Evolutionary conservation across 2,329 filamentous ascomycete genomes (phyloP).

Genomic region (Zalaria sp.): DNA sequence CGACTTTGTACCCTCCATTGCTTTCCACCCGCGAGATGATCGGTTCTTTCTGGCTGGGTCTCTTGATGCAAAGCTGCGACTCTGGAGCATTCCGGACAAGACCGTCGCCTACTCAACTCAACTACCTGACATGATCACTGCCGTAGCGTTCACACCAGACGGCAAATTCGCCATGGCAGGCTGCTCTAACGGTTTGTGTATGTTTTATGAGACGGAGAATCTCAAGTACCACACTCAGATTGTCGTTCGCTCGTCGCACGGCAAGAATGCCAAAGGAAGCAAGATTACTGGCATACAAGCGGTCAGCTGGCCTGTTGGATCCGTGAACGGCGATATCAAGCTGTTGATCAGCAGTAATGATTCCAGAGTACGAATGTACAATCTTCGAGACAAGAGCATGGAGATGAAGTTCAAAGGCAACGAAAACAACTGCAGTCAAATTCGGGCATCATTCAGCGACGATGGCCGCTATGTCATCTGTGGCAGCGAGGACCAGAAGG

Average conservation of each 20-base stretch:
- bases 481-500: conserved; percentile 80
- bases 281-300: conserved; percentile 94
- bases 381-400: conserved; percentile 66
- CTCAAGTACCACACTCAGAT: conserved; percentile 74
- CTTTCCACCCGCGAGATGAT: conserved; percentile 89
- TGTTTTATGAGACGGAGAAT: conserved; percentile 87
- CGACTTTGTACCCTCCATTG: conserved; percentile 88
- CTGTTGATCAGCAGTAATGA: conserved; percentile 90
- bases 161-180: conserved; percentile 83
- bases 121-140: conserved; percentile 78
- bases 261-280: conserved; percentile 88
- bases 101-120: conserved; percentile 70
- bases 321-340: conserved; percentile 55
- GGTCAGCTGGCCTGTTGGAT: conserved; percentile 42
- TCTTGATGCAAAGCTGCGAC: conserved; percentile 69
- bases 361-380: conserved; percentile 81
- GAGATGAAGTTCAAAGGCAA: conserved; percentile 87
- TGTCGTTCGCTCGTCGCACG: conserved; percentile 82
- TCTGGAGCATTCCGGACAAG: conserved; percentile 97
- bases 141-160: conserved; percentile 85
- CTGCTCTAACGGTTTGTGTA: conserved; percentile 68
- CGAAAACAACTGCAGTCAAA: conserved; percentile 80
- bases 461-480: conserved; percentile 78
- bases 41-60: conserved; percentile 93
- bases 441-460: conserved; percentile 77